phyloP scores from a whole-genome alignment of 176 grass and related monocot species.

The Chrysopogon serrulatus region DNA sequence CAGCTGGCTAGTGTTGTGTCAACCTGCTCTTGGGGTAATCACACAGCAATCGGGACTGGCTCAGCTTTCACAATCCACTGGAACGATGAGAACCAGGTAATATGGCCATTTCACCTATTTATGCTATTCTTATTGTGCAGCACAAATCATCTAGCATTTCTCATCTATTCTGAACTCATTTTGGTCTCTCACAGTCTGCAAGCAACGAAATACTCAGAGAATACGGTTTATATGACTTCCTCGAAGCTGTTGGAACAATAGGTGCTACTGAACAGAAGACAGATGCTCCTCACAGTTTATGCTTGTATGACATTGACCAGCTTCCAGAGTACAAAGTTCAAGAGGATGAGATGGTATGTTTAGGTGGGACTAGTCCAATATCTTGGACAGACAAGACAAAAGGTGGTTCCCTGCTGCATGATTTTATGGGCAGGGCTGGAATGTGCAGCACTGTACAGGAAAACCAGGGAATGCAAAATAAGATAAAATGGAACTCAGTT shows the following conservation, averaged over 20 bases:
- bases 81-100: conserved; percentile 35
- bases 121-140: background rate
- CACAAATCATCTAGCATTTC: background rate
- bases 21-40: conserved; percentile 58
- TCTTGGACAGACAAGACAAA: conserved; percentile 29
- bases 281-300: conserved; percentile 15
- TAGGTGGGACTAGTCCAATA: conserved; percentile 24
- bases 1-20: conserved; percentile 54
- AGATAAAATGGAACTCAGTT: background rate
- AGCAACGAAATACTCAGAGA: conserved; percentile 21
- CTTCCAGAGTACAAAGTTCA: conserved; percentile 28
- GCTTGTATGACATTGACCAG: conserved; percentile 48
- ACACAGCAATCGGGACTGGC: conserved; percentile 39
- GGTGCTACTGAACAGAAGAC: conserved; percentile 13
- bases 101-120: background rate
- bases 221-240: conserved; percentile 50
- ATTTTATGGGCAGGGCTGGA: conserved; percentile 2
- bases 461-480: background rate
- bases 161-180: background rate
- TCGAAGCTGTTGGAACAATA: conserved; percentile 30
- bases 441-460: background rate
- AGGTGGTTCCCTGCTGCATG: background rate
- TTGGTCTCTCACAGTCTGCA: conserved; percentile 25
- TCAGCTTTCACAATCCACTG: conserved; percentile 63
- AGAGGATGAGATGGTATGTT: conserved; percentile 15